A percentile compares a stretch with the other conserved stretches of the same genome.
Conservation (phyloP, 2,329 filamentous ascomycete genomes). For the Fusarium praegraminearum region DNA sequence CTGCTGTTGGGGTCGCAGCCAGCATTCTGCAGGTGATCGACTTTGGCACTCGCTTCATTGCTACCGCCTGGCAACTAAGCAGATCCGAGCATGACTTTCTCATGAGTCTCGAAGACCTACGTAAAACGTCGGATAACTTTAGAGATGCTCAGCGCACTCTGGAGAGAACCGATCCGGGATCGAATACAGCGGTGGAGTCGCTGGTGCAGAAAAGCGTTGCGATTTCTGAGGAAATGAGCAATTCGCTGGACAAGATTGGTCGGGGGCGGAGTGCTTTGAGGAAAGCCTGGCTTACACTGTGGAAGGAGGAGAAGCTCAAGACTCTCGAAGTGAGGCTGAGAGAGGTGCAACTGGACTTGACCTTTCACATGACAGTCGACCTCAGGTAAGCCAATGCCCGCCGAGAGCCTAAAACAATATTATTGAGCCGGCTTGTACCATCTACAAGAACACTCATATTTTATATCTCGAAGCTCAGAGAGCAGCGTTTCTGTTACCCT, state of each 20-base stretch:
- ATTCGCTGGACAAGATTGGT: neutral
- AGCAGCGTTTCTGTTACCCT: too few species aligned
- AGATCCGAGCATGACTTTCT: neutral
- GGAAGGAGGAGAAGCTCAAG: conserved; percentile 12
- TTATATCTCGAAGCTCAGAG: too few species aligned
- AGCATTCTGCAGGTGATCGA: conserved; percentile 18
- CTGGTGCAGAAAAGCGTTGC: conserved; percentile 3
- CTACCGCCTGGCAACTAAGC: neutral
- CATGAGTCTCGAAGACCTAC: neutral
- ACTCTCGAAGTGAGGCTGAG: neutral
- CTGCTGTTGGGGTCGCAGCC: conserved; percentile 5
- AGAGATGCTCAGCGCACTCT: neutral
- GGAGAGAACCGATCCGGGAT: neutral
- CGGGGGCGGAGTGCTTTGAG: neutral
- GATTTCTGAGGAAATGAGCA: neutral
- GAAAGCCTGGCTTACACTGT: conserved; percentile 2
- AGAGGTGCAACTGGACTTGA: neutral
- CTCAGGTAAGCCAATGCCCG: neutral
- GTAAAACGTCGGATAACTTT: neutral
- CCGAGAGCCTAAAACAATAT: too few species aligned
- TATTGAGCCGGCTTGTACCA: too few species aligned
- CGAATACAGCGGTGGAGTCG: neutral
- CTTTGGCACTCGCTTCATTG: conserved; percentile 19
- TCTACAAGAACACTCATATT: too few species aligned
- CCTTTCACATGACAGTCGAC: neutral